A percentile compares a stretch with the other conserved stretches of the same genome.
phyloP scores from a whole-genome alignment of 2,329 filamentous ascomycete genomes.

The Neoscytalidium dimidiatum region DNA sequence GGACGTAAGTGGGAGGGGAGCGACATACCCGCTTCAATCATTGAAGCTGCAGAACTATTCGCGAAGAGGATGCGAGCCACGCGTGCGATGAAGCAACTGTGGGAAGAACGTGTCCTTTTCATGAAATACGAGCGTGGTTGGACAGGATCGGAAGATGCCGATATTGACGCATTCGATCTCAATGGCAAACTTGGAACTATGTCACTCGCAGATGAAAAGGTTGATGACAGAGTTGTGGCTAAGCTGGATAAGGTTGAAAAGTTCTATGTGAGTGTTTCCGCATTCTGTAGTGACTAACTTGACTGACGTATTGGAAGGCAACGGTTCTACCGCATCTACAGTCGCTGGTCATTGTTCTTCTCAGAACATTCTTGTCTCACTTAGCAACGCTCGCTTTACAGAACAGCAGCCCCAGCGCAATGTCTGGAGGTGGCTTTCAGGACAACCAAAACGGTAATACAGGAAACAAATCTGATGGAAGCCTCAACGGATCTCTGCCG shows the following conservation, averaged over 20 bases:
- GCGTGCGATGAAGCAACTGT: slow-evolving; percentile 85
- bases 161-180: slow-evolving; percentile 47
- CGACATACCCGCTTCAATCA: slow-evolving; percentile 89
- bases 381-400: slow-evolving; percentile 80
- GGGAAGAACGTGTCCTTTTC: slow-evolving; percentile 90
- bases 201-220: slow-evolving; percentile 40
- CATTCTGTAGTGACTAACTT: not conserved
- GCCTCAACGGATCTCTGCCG: slow-evolving; percentile 30
- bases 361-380: slow-evolving; percentile 84
- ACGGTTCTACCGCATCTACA: slow-evolving; percentile 82
- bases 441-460: slow-evolving; percentile 42
- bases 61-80: slow-evolving; percentile 89
- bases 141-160: slow-evolving; percentile 55
- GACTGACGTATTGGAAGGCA: slow-evolving; percentile 52
- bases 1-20: slow-evolving; percentile 90
- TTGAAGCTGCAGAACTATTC: slow-evolving; percentile 92
- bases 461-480: slow-evolving; percentile 31
- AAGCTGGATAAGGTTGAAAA: slow-evolving; percentile 69
- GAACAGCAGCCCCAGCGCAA: slow-evolving; percentile 44
- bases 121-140: slow-evolving; percentile 92
- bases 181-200: slow-evolving; percentile 2
- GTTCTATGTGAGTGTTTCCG: slow-evolving; percentile 74
- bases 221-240: slow-evolving; percentile 47
- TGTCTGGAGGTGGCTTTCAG: slow-evolving; percentile 34
- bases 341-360: slow-evolving; percentile 86